These are phyloP conservation scores for Ogataea nitratoaversa DNA, from an alignment of 805 yeast species.

Conservation along the genomic window DNA sequence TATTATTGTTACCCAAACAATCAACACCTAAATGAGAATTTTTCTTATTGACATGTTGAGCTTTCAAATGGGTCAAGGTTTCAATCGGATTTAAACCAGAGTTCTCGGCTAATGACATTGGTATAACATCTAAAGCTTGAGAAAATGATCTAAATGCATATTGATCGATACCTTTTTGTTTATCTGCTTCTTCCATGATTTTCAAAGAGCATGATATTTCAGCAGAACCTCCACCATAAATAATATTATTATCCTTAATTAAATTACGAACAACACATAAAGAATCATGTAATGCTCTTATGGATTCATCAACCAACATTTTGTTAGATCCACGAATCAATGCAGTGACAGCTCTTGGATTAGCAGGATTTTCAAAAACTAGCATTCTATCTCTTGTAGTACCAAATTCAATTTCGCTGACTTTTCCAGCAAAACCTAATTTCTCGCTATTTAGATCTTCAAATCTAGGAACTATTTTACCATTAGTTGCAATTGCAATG, in stretches of 20 bases:
- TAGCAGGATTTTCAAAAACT: slow-evolving; percentile 84
- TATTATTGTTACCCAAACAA: slow-evolving; percentile 82
- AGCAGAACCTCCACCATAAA: slow-evolving; percentile 99
- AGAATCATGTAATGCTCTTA: slow-evolving; percentile 94
- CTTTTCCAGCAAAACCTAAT: slow-evolving; percentile 82
- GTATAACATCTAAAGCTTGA: slow-evolving; percentile 83
- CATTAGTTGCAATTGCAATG: slow-evolving; percentile 95
- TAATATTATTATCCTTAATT: slow-evolving; percentile 86
- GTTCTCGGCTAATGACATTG: slow-evolving; percentile 94
- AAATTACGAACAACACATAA: slow-evolving; percentile 96
- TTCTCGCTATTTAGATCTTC: slow-evolving; percentile 82
- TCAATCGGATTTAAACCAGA: slow-evolving; percentile 95
- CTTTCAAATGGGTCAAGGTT: slow-evolving; percentile 75
- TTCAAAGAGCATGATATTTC: slow-evolving; percentile 92
- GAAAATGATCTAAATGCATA: slow-evolving; percentile 96
- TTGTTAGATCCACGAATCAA: slow-evolving; percentile 93
- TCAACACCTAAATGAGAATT: slow-evolving; percentile 83
- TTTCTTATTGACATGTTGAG: slow-evolving; percentile 74
- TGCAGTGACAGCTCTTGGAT: slow-evolving; percentile 85
- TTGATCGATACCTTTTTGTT: slow-evolving; percentile 92
- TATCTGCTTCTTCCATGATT: slow-evolving; percentile 87
- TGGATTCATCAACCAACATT: slow-evolving; percentile 97
- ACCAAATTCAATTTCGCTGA: slow-evolving; percentile 89
- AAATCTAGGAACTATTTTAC: slow-evolving; percentile 94
- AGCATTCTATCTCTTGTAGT: slow-evolving; percentile 96